A percentile compares a stretch with the other conserved stretches of the same genome.
phyloP scores from a whole-genome alignment of 2,329 filamentous ascomycete genomes.

The Colletotrichum cereale region DNA sequence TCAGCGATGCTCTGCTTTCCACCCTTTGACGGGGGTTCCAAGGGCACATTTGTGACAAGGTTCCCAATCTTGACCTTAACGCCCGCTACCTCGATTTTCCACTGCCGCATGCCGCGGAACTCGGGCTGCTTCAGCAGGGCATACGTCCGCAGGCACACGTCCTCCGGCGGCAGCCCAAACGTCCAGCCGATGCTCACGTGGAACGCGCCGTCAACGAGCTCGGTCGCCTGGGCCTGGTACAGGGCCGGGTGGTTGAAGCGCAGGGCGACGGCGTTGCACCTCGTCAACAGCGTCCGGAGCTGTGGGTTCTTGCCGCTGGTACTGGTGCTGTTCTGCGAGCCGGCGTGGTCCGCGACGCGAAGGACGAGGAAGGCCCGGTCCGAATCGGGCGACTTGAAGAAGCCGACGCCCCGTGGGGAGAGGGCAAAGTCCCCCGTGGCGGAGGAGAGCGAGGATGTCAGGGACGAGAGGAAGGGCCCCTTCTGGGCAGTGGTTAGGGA shows the following conservation, averaged over 20 bases:
- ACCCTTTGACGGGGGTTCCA: slow-evolving; percentile 45
- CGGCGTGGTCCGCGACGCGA: slow-evolving; percentile 58
- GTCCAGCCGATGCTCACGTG: slow-evolving; percentile 94
- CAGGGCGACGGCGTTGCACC: slow-evolving; percentile 74
- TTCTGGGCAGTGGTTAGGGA: slow-evolving; percentile 80
- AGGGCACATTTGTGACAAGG: slow-evolving; percentile 65
- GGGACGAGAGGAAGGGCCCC: slow-evolving; percentile 71
- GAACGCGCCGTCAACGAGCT: slow-evolving; percentile 66
- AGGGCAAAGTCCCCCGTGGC: slow-evolving; percentile 53
- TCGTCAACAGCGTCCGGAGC: slow-evolving; percentile 71
- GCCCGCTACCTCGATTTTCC: slow-evolving; percentile 67
- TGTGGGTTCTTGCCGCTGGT: slow-evolving; percentile 60
- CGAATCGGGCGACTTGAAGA: slow-evolving; percentile 67
- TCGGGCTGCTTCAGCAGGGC: slow-evolving; percentile 44
- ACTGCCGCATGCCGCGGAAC: slow-evolving; percentile 50
- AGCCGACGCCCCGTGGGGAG: slow-evolving; percentile 55
- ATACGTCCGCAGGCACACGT: slow-evolving; percentile 55
- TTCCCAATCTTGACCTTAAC: slow-evolving; percentile 85
- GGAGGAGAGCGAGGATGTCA: slow-evolving; percentile 61
- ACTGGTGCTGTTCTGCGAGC: slow-evolving; percentile 16
- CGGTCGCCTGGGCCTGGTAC: slow-evolving; percentile 62
- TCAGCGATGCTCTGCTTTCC: neutral
- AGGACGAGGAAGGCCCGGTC: slow-evolving; percentile 89
- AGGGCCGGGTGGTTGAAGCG: slow-evolving; percentile 76
- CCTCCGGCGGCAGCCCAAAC: slow-evolving; percentile 64